A percentile compares a stretch with the other conserved stretches of the same genome.
Evolutionary conservation across 139 green algal genomes (phyloP).

Genomic region (Volvox reticuliferus): DNA sequence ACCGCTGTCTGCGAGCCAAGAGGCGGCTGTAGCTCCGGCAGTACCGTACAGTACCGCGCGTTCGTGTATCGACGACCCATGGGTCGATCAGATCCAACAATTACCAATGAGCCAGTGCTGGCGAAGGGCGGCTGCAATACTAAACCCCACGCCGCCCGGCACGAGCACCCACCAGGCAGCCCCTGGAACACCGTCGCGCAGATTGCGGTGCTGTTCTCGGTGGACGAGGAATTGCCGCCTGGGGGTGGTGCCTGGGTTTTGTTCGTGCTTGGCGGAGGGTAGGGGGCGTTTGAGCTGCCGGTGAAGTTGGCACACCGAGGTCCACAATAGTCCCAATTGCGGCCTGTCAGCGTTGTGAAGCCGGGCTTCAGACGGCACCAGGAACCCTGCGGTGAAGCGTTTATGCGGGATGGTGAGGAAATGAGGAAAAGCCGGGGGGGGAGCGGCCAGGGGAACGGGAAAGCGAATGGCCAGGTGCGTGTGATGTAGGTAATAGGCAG

Average conservation of each 20-base stretch:
- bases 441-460: neutral
- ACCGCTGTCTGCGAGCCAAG: neutral
- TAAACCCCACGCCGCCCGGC: neutral
- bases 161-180: constrained; percentile 2
- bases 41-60: neutral
- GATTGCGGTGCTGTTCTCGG: neutral
- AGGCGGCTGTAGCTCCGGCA: constrained; percentile 24
- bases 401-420: neutral
- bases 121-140: neutral
- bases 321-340: constrained; percentile 32
- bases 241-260: neutral
- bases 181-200: neutral
- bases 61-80: neutral
- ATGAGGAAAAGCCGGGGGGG: neutral
- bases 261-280: constrained; percentile 1
- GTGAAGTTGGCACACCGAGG: neutral
- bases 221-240: neutral
- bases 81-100: neutral
- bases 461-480: no score
- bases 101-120: neutral
- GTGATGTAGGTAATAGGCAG: no score
- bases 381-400: neutral
- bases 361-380: constrained; percentile 39
- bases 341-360: neutral
- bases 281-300: neutral